Evolutionary conservation across 2,329 filamentous ascomycete genomes (phyloP), one percentile per base, ranked within the genome.

Genomic region (Allantophomopsis cytisporea): DNA sequence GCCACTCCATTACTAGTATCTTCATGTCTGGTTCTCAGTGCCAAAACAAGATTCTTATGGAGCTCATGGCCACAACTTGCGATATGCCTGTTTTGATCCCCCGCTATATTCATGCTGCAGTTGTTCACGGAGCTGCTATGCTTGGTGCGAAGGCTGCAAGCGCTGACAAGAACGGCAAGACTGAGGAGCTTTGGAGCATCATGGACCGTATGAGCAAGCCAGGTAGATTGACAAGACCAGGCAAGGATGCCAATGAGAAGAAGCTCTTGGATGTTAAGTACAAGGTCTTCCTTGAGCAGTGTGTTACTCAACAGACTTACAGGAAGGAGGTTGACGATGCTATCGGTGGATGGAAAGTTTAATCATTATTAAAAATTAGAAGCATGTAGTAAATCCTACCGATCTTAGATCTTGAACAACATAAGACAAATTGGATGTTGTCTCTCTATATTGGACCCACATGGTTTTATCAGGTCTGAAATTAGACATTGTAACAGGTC

Each of bases 21-120:
- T 98, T 96, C 74, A 96, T 98, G 91, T 94, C 86, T 4, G 91
- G 91, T 44, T 93, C 85, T 10, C 91, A 96, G 60, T 98, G 91
- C 67, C 88, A 95, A 62, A 98, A 98, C 60, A 76, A 81, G 28
- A 76, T 96, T 43, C 69, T 98, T 40, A 94, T 98, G 80, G 73
- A 78, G 42, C 75, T 98, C 13, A 82, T 98, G 51, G 87, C 91
- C 12, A 91, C 88, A 0, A 83, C 82, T 1, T 96, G 89, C 62
- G 71, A 78, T 49, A 88, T 94, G 80, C 89, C 89, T 1, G 89
- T 98, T 15, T 66, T 95, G 31, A 94, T 96, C 41, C 91, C 91
- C 1, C 74, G 82, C 38, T 96, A 98, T 54, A 86, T 95, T 43
- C 84, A 94, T 55, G 89, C 89, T 1, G 91, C 91, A 5, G 91